A percentile compares a stretch with the other conserved stretches of the same genome.
These are phyloP conservation scores for Arthromyces matolae DNA, from an alignment of 768 basidiomycete species.

Conservation along the genomic window DNA sequence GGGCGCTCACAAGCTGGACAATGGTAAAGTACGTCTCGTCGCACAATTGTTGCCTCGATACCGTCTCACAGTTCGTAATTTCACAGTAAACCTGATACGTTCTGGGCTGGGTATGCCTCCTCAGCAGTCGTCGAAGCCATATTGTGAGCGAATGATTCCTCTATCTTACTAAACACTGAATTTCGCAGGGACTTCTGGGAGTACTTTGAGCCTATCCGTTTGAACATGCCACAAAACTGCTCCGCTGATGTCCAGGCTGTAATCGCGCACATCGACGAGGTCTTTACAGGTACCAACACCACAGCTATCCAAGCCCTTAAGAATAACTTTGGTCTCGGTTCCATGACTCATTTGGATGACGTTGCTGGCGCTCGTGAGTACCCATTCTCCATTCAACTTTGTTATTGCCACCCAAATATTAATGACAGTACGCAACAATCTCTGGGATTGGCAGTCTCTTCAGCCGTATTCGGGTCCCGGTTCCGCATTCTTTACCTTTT, in stretches of 20 bases:
- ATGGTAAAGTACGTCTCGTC: too few relatives aligned
- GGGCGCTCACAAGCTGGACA: too few relatives aligned
- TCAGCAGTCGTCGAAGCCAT: too few relatives aligned
- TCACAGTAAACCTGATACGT: too few relatives aligned
- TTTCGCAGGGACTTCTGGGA: slow-evolving; percentile 60
- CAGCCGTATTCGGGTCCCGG: slow-evolving; percentile 44
- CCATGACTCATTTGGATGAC: slow-evolving; percentile 59
- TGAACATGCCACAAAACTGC: slow-evolving; percentile 67
- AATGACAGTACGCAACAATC: slow-evolving; percentile 48
- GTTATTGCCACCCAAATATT: too few relatives aligned
- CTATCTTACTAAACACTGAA: too few relatives aligned
- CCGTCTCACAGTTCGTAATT: too few relatives aligned
- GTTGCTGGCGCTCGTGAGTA: slow-evolving; percentile 53
- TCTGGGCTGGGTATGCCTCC: too few relatives aligned
- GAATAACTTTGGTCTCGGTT: slow-evolving; percentile 53
- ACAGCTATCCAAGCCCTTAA: slow-evolving; percentile 52
- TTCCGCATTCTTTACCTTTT: slow-evolving; percentile 53
- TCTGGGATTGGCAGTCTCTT: slow-evolving; percentile 66
- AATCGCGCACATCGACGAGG: slow-evolving; percentile 54
- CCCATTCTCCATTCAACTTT: too few relatives aligned
- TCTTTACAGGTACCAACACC: slow-evolving; percentile 41
- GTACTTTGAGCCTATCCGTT: slow-evolving; percentile 68
- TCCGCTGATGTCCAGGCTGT: slow-evolving; percentile 64
- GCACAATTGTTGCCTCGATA: too few relatives aligned
- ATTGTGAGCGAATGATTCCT: too few relatives aligned